Evolutionary conservation across 2,329 filamentous ascomycete species (phyloP), one percentile per base, ranked within the genome.

Genomic region (Spiromastix sp.): DNA sequence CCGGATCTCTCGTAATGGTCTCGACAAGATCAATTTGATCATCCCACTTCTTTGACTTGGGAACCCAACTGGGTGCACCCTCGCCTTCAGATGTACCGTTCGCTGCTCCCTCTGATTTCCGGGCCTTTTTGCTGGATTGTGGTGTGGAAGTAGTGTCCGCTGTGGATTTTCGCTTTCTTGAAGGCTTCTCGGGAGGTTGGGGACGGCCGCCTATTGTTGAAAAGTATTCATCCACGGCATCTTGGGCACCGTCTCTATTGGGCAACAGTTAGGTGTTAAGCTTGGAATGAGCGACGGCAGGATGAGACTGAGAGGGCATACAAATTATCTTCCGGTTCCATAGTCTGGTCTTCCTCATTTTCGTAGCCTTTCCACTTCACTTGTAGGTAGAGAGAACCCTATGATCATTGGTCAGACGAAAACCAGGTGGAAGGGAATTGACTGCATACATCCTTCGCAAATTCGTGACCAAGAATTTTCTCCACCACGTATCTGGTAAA

Each of bases 281-380:
- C n/a, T 25, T 20, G 11, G 8, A 7, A 12, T 11, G 11, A 2
- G 13, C 24, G 6, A 4, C 17, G n/a, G n/a, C n/a, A 11, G 17
- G 20, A 18, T 12, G 22, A 19, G 25, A 4, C 11, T 11, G 16
- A 13, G n/a, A 28, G 17, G 37, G 25, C 25, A 26, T 55, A 65
- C 56, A 62, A 47, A 30, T 64, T 61, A 5, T 59, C 56, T 45
- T 68, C 64, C 1, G 63, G 63, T 39, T 69, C 66, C 47, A 57
- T 48, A 2, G 66, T 69, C 34, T 57, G 52, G 30, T 69, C 64
- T n/a, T 48, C 43, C 2, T 55, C 52, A 4, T 61, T 48, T 2
- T 61, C 54, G 34, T 66, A 69, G 4, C 61, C 64, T 41, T 61
- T 60, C 66, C 66, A 69, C 45, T 68, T 68, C 19, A 68, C 62